Evolutionary conservation across 352 stramenopile genomes (phyloP).

Genomic region (Phytophthora hybrid): DNA sequence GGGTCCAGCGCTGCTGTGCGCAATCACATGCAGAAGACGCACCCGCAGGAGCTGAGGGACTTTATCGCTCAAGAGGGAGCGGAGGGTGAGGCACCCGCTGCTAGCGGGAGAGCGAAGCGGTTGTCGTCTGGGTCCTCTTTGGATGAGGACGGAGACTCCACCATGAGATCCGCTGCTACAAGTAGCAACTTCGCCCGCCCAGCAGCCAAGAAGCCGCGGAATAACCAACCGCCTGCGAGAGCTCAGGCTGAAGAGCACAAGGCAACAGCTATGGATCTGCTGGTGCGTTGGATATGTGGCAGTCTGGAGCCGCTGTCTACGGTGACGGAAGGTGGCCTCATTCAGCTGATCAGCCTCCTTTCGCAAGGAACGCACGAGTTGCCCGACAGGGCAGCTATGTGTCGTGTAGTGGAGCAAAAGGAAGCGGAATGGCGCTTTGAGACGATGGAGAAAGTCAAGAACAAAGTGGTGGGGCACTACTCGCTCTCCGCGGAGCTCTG

Average conservation of each 20-base stretch:
- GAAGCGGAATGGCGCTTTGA: constrained; percentile 5
- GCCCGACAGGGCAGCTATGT: constrained; percentile 9
- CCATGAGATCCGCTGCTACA: background rate
- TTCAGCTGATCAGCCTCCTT: background rate
- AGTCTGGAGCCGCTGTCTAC: constrained; percentile 14
- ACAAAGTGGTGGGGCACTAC: constrained; percentile 1
- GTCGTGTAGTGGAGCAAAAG: constrained; percentile 20
- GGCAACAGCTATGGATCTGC: background rate
- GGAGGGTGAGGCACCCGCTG: background rate
- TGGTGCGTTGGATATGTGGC: constrained; percentile 9
- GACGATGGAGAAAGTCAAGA: constrained; percentile 4
- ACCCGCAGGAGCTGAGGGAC: constrained; percentile 5
- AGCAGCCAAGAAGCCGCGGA: constrained; percentile 3
- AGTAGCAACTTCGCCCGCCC: background rate
- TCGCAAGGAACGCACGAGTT: constrained; percentile 4
- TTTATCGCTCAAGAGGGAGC: background rate
- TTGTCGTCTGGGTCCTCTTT: constrained; percentile 3
- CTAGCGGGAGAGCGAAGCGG: background rate
- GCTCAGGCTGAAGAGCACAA: background rate
- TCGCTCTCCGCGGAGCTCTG: constrained; percentile 23
- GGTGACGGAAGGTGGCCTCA: constrained; percentile 3
- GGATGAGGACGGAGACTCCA: background rate
- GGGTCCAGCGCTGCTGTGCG: constrained; percentile 8
- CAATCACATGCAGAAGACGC: constrained; percentile 11
- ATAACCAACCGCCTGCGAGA: background rate